phyloP scores from a whole-genome alignment of 2,329 filamentous ascomycete genomes.

The Acephala macrosclerotiorum region DNA sequence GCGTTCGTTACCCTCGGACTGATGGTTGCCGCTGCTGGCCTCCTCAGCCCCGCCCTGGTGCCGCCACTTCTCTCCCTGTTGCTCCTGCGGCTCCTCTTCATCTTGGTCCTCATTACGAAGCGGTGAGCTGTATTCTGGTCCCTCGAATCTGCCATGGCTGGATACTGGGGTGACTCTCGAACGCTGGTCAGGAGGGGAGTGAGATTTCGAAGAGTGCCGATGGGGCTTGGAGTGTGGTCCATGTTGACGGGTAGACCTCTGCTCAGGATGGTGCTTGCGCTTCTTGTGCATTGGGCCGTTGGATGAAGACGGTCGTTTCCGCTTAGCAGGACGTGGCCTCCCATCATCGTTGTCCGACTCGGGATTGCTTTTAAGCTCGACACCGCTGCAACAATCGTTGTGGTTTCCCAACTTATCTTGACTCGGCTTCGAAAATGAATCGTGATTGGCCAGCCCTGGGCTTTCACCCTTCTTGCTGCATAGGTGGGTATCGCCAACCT shows the following conservation, averaged over 20 bases:
- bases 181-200: conserved; percentile 9
- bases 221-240: conserved; percentile 1
- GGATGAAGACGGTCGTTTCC: conserved; percentile 27
- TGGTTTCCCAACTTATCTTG: conserved; percentile 23
- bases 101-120: too few species aligned
- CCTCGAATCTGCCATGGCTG: not conserved
- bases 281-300: conserved; percentile 9
- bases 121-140: too few species aligned
- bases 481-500: not conserved
- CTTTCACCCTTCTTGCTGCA: conserved; percentile 8
- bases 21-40: not conserved
- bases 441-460: conserved; percentile 12
- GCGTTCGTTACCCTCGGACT: not conserved
- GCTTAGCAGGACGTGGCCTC: conserved; percentile 28
- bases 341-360: conserved; percentile 20
- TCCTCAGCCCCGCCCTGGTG: conserved; percentile 2
- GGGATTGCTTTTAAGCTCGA: conserved; percentile 24
- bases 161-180: conserved; percentile 11
- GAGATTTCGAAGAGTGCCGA: conserved; percentile 1
- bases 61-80: not conserved
- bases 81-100: too few species aligned
- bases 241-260: conserved; percentile 2
- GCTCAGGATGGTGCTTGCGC: conserved; percentile 13
- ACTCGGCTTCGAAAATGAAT: conserved; percentile 29
- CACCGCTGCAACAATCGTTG: conserved; percentile 18